Conservation (phyloP, 345 rosid species). For the Nephelium lappaceum region DNA sequence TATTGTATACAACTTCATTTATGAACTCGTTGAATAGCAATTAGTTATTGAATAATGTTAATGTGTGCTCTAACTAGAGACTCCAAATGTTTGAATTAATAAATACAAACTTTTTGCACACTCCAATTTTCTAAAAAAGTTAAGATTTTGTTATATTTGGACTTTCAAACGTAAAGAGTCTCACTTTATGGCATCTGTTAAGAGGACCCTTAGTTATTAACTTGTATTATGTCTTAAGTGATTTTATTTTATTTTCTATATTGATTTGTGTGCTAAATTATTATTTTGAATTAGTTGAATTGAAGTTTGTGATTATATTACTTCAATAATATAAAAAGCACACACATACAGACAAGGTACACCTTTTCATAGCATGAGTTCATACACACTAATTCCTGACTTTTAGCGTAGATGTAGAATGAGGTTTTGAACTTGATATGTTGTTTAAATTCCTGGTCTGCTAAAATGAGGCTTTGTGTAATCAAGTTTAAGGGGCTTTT, state of each 20-base stretch:
- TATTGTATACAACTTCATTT: not conserved
- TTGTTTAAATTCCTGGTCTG: not conserved
- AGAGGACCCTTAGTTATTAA: not conserved
- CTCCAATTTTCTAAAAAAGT: not conserved
- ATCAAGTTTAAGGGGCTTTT: conserved; percentile 1
- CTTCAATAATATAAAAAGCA: not conserved
- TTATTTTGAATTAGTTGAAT: not conserved
- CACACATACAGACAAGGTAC: not conserved
- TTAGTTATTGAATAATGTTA: not conserved
- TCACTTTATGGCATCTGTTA: not conserved
- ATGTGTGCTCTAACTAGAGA: too few species aligned
- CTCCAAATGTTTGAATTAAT: too few species aligned
- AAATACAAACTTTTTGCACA: not conserved
- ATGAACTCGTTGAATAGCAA: not conserved
- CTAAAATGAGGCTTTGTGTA: not conserved
- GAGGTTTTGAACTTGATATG: not conserved
- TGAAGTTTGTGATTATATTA: not conserved
- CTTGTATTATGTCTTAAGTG: not conserved
- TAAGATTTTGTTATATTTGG: not conserved
- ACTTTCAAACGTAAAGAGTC: not conserved
- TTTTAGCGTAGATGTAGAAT: not conserved
- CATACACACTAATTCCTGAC: not conserved
- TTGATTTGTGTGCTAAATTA: not conserved
- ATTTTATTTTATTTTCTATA: not conserved
- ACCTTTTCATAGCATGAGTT: not conserved